Conservation (phyloP, 140 eudicot species). For the Erigeron philadelphicus region DNA sequence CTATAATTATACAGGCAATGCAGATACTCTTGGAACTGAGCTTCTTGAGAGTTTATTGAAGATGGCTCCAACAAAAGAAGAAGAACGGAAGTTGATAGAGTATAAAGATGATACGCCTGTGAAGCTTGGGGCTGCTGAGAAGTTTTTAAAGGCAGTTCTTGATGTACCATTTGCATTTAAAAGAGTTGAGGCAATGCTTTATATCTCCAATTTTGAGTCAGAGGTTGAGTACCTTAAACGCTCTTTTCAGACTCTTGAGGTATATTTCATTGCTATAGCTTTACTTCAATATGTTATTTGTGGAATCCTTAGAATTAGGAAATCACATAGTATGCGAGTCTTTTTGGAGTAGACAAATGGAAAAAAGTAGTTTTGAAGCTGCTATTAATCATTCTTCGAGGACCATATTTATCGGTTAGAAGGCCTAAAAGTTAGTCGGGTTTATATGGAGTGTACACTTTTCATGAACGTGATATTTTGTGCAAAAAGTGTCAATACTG, state of each 20-base stretch:
- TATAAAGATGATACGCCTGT: conserved; percentile 81
- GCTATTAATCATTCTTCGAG: no score
- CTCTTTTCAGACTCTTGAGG: conserved; percentile 90
- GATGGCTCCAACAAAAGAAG: conserved; percentile 97
- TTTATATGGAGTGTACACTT: no score
- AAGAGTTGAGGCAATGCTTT: conserved; percentile 87
- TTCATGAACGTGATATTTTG: no score
- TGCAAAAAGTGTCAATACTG: no score
- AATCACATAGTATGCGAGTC: not conserved
- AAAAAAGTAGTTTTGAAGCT: no score
- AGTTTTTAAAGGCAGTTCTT: conserved; percentile 77
- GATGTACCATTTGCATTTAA: conserved; percentile 89
- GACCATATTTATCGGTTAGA: no score
- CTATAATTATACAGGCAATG: conserved; percentile 55
- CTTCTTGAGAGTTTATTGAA: conserved; percentile 88
- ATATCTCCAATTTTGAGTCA: conserved; percentile 77
- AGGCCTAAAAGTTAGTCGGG: no score
- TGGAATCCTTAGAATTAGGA: not conserved
- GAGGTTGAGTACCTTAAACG: conserved; percentile 91
- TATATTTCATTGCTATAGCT: conserved; percentile 29
- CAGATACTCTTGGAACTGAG: conserved; percentile 84
- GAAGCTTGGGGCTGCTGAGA: conserved; percentile 91
- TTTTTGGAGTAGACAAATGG: no score
- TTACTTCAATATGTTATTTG: not conserved
- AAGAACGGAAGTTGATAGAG: conserved; percentile 79